Evolutionary conservation across 2,329 filamentous ascomycete species (phyloP), one percentile per base, ranked within the genome.

Genomic region (Ophiostoma tasmaniense): DNA sequence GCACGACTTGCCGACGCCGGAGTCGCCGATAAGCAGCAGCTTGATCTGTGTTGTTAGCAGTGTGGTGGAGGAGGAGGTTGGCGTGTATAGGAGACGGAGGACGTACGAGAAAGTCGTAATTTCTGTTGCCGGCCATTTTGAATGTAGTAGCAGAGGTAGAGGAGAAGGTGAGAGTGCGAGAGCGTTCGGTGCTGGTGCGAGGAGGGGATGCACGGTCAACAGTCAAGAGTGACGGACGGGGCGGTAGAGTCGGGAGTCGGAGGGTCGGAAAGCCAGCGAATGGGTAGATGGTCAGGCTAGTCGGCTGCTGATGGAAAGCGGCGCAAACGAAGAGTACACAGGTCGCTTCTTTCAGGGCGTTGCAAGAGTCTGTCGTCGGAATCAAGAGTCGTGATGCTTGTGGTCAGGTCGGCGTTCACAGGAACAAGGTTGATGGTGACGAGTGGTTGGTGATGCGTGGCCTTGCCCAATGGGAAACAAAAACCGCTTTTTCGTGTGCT

Each of bases 1-100:
- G 88, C 93, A 97, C 74, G 93, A 97, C 83, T 97, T 97, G 80
- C 93, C 93, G 72, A 97, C 93, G 77, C 93, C 93, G 66, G 93
- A 97, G 84, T 97, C 93, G 80, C 93, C 93, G 80, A 97, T 97
- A 78, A 97, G 88, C 78, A 97, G 87, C 73, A 97, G 88, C 84
- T 97, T 97, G 85, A 97, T 97, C 93, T 97, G 76, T 74, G 8
- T 35, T 17, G 45, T n/a, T 4, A 61, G 37, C 42, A 64, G 14
- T n/a, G 14, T 42, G 20, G 42, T 45, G n/a, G 50, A 55, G n/a
- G n/a, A 25, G n/a, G 50, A 5, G 50, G n/a, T 39, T 39, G 37
- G 37, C 1, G 37, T 11, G 8, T 11, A 11, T 39, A 11, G 37
- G 37, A 39, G 37, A 14, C 2, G 37, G 10, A 11, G 22, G 7